phyloP scores from a whole-genome alignment of 2,329 filamentous ascomycete genomes.

The Cercospora canescens region DNA sequence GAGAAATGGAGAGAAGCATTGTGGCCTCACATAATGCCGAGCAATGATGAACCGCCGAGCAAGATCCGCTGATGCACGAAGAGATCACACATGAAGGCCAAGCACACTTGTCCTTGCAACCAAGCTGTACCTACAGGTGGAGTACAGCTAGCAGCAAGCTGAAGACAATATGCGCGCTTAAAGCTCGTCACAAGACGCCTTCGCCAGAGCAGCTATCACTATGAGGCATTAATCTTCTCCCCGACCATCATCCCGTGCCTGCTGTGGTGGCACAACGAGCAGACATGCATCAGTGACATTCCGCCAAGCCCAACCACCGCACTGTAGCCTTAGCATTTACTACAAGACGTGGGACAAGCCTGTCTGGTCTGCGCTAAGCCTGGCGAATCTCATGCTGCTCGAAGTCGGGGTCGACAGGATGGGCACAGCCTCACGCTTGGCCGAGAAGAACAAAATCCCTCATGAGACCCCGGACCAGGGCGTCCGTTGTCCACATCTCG shows the following conservation, averaged over 20 bases:
- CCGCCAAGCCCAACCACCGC: not conserved
- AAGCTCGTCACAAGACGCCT: not conserved
- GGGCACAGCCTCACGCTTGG: not conserved
- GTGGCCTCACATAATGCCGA: not conserved
- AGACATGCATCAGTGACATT: not conserved
- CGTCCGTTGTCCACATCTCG: not conserved
- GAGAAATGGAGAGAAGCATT: not conserved
- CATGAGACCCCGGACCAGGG: not conserved
- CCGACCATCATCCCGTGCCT: too few species aligned
- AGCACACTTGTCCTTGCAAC: not conserved
- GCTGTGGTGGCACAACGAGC: not conserved
- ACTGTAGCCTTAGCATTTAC: not conserved
- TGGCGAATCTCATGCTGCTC: not conserved
- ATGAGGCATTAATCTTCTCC: not conserved
- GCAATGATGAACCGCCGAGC: not conserved
- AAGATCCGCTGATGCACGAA: not conserved
- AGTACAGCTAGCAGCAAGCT: not conserved
- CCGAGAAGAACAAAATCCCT: not conserved
- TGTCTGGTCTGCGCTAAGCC: not conserved
- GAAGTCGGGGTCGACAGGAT: not conserved
- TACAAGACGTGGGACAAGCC: not conserved
- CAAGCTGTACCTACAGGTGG: not conserved
- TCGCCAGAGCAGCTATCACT: not conserved
- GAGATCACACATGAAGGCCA: not conserved
- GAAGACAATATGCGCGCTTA: not conserved